Conservation (phyloP, 106 monocot species). For the Acorus calamus region DNA sequence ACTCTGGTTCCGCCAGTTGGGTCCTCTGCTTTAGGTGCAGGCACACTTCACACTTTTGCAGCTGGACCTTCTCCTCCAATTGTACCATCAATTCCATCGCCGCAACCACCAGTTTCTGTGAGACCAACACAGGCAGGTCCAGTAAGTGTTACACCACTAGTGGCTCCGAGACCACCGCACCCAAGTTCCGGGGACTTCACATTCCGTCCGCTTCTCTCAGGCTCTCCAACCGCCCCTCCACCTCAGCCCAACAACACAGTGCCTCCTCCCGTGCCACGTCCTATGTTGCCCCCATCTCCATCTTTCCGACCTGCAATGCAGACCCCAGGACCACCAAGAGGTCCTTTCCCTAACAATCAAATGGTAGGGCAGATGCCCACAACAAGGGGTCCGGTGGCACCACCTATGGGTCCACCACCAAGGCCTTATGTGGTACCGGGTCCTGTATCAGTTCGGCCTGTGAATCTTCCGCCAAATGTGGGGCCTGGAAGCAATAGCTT, state of each 20-base stretch:
- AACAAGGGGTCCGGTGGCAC: conserved; percentile 2
- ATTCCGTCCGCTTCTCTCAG: conserved; percentile 49
- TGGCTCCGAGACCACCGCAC: conserved; percentile 30
- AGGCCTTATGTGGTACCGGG: conserved; percentile 18
- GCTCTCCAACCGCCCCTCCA: conserved; percentile 11
- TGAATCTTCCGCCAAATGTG: conserved; percentile 10
- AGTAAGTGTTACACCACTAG: conserved; percentile 1
- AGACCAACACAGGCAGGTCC: conserved; percentile 8
- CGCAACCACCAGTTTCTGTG: conserved; percentile 13
- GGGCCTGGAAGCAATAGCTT: conserved; percentile 12
- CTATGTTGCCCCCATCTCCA: conserved; percentile 7
- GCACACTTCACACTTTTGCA: no score
- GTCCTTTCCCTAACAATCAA: conserved; percentile 5
- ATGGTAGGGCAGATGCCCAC: conserved; percentile 2
- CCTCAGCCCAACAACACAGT: conserved; percentile 2
- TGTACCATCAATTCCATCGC: conserved; percentile 8
- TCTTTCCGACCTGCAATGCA: conserved; percentile 41
- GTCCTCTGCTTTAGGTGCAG: no score
- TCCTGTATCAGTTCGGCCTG: conserved; percentile 4
- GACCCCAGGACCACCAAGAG: conserved; percentile 11
- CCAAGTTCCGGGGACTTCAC: conserved; percentile 62
- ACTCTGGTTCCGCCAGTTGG: no score
- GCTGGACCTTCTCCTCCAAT: neutral
- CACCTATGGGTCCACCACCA: conserved; percentile 10
- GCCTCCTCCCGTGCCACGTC: conserved; percentile 13